Percentiles rank a stretch among this genome's conserved stretches.
Conservation (phyloP, 768 basidiomycete species). For the Serendipita vermifera region DNA sequence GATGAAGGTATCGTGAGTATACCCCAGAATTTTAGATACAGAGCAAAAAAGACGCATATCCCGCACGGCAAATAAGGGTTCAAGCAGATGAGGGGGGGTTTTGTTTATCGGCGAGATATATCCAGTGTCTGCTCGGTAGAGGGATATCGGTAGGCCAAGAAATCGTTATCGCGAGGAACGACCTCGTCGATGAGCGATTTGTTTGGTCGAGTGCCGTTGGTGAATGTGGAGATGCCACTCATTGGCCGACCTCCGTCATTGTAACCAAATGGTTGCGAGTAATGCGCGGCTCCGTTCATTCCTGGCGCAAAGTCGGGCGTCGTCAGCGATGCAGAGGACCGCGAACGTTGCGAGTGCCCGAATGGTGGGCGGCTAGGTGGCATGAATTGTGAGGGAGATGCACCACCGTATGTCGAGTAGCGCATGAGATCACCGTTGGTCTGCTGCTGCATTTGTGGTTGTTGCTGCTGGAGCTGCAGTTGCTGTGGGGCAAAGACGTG, state of each 20-base stretch:
- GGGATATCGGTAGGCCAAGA: slow-evolving; percentile 79
- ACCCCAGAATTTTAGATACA: neutral
- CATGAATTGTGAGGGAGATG: neutral
- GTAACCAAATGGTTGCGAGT: slow-evolving; percentile 34
- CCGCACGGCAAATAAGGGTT: too few relatives aligned
- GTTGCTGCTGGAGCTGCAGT: too few relatives aligned
- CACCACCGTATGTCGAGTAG: neutral
- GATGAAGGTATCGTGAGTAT: neutral
- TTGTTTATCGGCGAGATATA: slow-evolving; percentile 36
- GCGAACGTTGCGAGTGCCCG: slow-evolving; percentile 24
- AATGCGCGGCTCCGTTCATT: slow-evolving; percentile 30
- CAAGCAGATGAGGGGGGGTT: too few relatives aligned
- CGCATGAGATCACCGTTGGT: neutral
- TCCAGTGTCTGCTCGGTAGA: slow-evolving; percentile 59
- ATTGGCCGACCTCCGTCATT: slow-evolving; percentile 39
- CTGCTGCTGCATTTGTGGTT: too few relatives aligned
- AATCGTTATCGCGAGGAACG: slow-evolving; percentile 74
- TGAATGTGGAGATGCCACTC: slow-evolving; percentile 35
- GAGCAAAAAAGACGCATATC: too few relatives aligned
- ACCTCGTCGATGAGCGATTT: slow-evolving; percentile 57
- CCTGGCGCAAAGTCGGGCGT: slow-evolving; percentile 30
- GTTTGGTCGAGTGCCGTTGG: slow-evolving; percentile 42
- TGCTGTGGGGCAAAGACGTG: neutral
- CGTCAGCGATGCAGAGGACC: slow-evolving; percentile 36
- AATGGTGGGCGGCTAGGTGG: neutral